phyloP scores from a whole-genome alignment of 768 basidiomycete genomes.

The Hypholoma sublateritium region DNA sequence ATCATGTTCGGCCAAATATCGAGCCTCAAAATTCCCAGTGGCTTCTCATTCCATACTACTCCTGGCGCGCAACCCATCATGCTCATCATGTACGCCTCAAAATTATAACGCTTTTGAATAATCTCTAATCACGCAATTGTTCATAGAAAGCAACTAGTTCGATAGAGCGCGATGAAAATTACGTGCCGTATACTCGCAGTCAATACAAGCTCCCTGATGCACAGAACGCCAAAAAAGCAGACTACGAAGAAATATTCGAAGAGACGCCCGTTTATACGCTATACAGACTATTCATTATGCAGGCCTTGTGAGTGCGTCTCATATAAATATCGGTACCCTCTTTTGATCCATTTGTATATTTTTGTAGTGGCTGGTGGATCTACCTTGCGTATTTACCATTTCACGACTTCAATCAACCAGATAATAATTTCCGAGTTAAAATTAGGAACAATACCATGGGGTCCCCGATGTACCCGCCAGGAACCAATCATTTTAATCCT shows the following conservation, averaged over 20 bases:
- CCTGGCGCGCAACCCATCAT: conserved; percentile 71
- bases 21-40: conserved; percentile 30
- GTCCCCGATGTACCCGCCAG: conserved; percentile 44
- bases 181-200: conserved; percentile 50
- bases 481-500: conserved; percentile 45
- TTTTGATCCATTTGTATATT: background rate
- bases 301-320: conserved; percentile 28
- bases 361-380: conserved; percentile 34
- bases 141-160: conserved; percentile 62
- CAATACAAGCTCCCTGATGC: conserved; percentile 41
- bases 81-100: conserved; percentile 54
- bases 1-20: background rate
- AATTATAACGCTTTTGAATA: background rate
- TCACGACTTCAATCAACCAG: background rate
- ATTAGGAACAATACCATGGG: conserved; percentile 47
- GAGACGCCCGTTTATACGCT: conserved; percentile 50
- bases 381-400: conserved; percentile 27
- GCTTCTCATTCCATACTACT: conserved; percentile 56
- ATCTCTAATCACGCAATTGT: too few species aligned
- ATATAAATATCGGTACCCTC: background rate
- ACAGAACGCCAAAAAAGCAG: conserved; percentile 33
- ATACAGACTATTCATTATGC: conserved; percentile 46
- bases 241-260: conserved; percentile 51
- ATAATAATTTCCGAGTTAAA: background rate
- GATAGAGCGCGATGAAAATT: conserved; percentile 78